These are phyloP conservation scores for Termitomyces bulborhizus DNA, from an alignment of 768 basidiomycete genomes.

Conservation along the genomic window DNA sequence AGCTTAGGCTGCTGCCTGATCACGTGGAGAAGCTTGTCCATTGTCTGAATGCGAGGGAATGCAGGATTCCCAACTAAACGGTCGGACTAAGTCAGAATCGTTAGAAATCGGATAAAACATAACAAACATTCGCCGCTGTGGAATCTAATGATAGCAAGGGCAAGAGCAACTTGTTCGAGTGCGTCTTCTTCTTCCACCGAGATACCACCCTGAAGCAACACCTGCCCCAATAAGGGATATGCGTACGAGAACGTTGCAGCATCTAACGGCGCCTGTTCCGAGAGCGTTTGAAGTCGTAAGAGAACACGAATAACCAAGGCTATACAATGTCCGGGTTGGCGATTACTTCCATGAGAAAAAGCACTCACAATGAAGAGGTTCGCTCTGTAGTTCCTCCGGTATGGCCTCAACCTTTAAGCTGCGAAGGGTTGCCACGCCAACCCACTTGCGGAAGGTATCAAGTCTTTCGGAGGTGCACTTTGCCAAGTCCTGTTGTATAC, in stretches of 20 bases:
- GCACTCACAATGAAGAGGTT: slow-evolving; percentile 57
- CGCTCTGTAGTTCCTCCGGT: slow-evolving; percentile 66
- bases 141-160: slow-evolving; percentile 62
- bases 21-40: slow-evolving; percentile 64
- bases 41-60: slow-evolving; percentile 70
- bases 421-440: slow-evolving; percentile 81
- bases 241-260: slow-evolving; percentile 80
- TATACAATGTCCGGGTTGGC: slow-evolving; percentile 19
- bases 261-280: slow-evolving; percentile 80
- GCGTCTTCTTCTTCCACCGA: slow-evolving; percentile 62
- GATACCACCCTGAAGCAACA: slow-evolving; percentile 68
- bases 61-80: slow-evolving; percentile 55
- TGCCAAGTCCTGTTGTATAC: slow-evolving; percentile 49
- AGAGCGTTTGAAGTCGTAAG: slow-evolving; percentile 73
- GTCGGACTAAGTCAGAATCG: not conserved
- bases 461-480: slow-evolving; percentile 71
- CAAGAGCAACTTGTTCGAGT: slow-evolving; percentile 72
- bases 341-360: not conserved
- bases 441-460: slow-evolving; percentile 59
- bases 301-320: slow-evolving; percentile 80
- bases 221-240: slow-evolving; percentile 66
- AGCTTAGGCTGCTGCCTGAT: slow-evolving; percentile 76
- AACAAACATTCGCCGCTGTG: slow-evolving; percentile 69
- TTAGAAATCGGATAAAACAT: not conserved
- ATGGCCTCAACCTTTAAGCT: slow-evolving; percentile 59